Conservation (phyloP, 129 eudicot species). For the Pulicaria dysenterica region DNA sequence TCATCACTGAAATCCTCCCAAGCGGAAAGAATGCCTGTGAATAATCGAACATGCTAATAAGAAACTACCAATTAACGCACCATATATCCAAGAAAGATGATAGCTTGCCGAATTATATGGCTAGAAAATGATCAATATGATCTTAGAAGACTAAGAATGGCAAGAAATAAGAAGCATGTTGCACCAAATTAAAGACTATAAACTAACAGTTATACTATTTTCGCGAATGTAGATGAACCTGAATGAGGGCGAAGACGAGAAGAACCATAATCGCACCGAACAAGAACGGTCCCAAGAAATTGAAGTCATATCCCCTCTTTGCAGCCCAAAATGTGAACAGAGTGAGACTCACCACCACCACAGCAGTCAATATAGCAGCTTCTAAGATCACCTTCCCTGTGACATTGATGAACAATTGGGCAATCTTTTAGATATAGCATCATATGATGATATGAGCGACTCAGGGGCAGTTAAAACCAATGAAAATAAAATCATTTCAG, state of each 20-base stretch:
- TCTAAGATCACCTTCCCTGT: constrained; percentile 81
- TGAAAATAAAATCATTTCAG: no score
- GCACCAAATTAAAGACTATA: not conserved
- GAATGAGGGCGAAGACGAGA: constrained; percentile 59
- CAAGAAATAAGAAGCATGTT: not conserved
- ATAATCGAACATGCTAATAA: not conserved
- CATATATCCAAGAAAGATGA: no score
- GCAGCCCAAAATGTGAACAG: constrained; percentile 90
- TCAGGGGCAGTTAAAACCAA: not conserved
- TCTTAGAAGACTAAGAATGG: no score
- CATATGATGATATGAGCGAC: not conserved
- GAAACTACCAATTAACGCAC: not conserved
- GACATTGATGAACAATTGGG: not conserved
- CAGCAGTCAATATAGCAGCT: constrained; percentile 66
- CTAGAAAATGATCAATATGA: not conserved
- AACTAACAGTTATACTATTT: no score
- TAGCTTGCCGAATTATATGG: not conserved
- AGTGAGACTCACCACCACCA: constrained; percentile 73
- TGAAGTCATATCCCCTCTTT: constrained; percentile 77
- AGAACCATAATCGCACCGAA: constrained; percentile 71
- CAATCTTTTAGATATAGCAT: not conserved
- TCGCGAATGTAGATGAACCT: constrained; percentile 38
- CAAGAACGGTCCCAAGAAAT: constrained; percentile 80
- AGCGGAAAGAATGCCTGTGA: constrained; percentile 60
- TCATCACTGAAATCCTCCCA: constrained; percentile 54